Conservation (phyloP, 345 rosid species). For the Lenwebbia sp. region DNA sequence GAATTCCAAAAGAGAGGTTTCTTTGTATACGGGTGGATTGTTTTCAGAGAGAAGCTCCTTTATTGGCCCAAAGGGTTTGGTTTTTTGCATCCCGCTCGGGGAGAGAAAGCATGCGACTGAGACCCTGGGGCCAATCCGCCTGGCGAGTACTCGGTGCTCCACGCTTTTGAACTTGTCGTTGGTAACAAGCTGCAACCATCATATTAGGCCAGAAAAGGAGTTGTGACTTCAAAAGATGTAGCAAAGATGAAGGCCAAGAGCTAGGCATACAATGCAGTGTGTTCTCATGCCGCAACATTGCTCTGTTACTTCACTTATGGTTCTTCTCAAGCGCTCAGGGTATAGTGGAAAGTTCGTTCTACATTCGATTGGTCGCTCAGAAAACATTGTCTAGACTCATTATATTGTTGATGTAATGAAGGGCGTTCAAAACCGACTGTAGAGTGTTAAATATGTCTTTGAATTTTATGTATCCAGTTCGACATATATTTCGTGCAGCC, state of each 20-base stretch:
- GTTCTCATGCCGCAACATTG: neutral
- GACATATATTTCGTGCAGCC: too few relatives aligned
- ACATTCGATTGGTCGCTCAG: neutral
- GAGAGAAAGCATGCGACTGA: neutral
- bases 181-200: neutral
- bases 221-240: neutral
- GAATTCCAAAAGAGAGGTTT: conserved; percentile 17
- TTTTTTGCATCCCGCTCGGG: neutral
- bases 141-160: neutral
- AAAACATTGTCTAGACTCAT: neutral
- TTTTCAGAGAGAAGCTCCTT: conserved; percentile 21
- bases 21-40: conserved; percentile 26
- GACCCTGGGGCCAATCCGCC: neutral
- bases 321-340: neutral
- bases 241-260: neutral
- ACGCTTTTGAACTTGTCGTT: neutral
- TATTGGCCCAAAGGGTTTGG: neutral
- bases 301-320: neutral
- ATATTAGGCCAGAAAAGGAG: neutral
- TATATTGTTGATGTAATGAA: neutral
- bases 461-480: too few relatives aligned
- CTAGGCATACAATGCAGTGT: neutral
- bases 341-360: neutral
- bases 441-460: too few relatives aligned
- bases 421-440: neutral